Evolutionary conservation across 83 land plant genomes (phyloP), one percentile per base, ranked within the genome.

Genomic region (Larix sibirica): DNA sequence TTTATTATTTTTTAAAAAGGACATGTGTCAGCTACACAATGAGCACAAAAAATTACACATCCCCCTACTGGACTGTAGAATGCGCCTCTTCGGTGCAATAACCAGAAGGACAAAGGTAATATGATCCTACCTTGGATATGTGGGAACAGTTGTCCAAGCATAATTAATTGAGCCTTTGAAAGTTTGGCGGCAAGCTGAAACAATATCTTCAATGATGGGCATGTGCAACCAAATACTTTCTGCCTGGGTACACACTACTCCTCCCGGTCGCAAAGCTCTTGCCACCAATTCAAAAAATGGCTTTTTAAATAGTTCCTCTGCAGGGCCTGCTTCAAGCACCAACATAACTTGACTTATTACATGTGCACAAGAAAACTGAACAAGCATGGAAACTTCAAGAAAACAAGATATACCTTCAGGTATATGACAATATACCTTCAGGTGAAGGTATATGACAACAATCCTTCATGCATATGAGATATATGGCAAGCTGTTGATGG

Each of bases 91-190:
- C 28, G 28, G 28, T 28, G n/a, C 77, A 18, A 73, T 33, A 3
- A n/a, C 54, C 40, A 73, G 42, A 18, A 42, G 56, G 20, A 17
- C 77, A 42, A 0, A 21, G 18, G 54, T 3, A n/a, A 73, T 23
- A 10, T 10, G 23, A 42, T 38, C 26, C 66, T 84, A 90, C 99
- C 99, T 97, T 54, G 99, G 98, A 83, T 97, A 97, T 3, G 97
- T 86, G 26, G 99, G 99, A 79, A 97, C 99, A 81, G 89, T 90
- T 12, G 99, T 92, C 98, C 98, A 97, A 4, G 98, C 99, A 94
- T 97, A 97, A 74, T 88, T 85, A 21, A 93, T 90, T 28, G 96
- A 91, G 20, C 99, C 99, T 85, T 92, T 92, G 84, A 97, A 97
- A 28, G 86, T 87, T 69, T 91, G 87, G 2, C 89, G 88, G 83